These are phyloP conservation scores for Tuber brumale DNA, from an alignment of 495 filamentous ascomycete species.

Conservation along the genomic window DNA sequence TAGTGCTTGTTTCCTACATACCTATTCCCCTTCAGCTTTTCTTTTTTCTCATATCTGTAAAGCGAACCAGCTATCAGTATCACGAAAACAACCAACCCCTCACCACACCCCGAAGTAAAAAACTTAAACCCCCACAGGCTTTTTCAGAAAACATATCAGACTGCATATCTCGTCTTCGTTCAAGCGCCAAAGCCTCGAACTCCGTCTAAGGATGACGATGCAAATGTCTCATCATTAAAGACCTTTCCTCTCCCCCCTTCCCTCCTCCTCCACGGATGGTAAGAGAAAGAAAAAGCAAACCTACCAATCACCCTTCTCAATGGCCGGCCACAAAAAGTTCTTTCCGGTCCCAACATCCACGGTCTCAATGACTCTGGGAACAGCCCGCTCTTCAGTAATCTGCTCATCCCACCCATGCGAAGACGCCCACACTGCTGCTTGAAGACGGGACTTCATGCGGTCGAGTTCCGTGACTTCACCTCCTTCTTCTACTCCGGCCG, in stretches of 20 bases:
- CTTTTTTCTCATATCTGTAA: background rate
- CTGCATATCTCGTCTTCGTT: slow-evolving; percentile 23
- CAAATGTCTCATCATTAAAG: slow-evolving; percentile 30
- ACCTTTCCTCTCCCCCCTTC: background rate
- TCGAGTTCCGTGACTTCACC: slow-evolving; percentile 9
- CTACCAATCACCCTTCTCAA: slow-evolving; percentile 17
- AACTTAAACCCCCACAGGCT: background rate
- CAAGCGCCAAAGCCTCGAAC: slow-evolving; percentile 27
- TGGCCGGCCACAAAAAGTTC: slow-evolving; percentile 40
- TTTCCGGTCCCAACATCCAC: slow-evolving; percentile 28
- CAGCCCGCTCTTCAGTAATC: slow-evolving; percentile 8
- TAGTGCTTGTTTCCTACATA: background rate
- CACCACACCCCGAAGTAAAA: background rate
- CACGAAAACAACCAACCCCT: background rate
- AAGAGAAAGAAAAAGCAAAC: slow-evolving; percentile 10
- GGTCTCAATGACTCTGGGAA: slow-evolving; percentile 17
- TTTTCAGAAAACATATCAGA: background rate
- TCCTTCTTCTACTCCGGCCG: background rate
- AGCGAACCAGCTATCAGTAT: background rate
- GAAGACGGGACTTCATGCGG: slow-evolving; percentile 25
- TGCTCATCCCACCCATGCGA: slow-evolving; percentile 30
- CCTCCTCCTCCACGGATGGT: background rate
- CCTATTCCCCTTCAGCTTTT: background rate
- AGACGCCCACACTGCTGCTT: slow-evolving; percentile 39
- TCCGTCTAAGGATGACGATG: slow-evolving; percentile 39